Evolutionary conservation across 768 basidiomycete genomes (phyloP), one percentile per base, ranked within the genome.

Genomic region (Mycena alexandri): DNA sequence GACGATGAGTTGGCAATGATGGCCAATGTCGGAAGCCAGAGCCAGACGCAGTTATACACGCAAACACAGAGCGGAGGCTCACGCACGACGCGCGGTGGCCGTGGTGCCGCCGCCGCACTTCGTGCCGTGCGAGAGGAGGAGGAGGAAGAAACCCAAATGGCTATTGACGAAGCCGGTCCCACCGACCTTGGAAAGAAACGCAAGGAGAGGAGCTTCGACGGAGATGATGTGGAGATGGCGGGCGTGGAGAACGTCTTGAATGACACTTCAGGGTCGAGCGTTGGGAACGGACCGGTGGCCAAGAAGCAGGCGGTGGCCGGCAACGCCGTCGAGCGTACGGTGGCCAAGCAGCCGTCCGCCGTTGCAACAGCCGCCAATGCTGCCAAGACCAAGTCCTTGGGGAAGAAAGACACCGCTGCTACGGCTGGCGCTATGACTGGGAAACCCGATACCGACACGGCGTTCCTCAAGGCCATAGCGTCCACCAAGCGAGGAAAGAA

Each of bases 401-500:
- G 52, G 13, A 69, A 65, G 46, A 61, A 69, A 57, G 68, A 41
- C 16, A 52, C 57, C 47, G 59, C 69, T 19, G 52, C 58, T 51
- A 16, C 69, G 16, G 61, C 75, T 38, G 84, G 84, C 19, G 79
- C 81, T 14, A 73, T 76, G 0, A 75, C 81, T 0, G 85, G 85
- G 6, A 81, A 86, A 71, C 87, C 85, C 0, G 93, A 94, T 73
- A 87, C 80, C n/a, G 92, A 93, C 70, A 80, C 79, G 1, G 86
- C 83, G 0, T 93, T 93, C 74, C 79, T 93, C 33, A 90, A 88
- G 65, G 93, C 93, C 0, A 80, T 94, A 29, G 91, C 92, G 11
- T 91, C 91, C 1, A 90, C 81, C 22, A 93, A 92, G 72, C 83
- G 84, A 21, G 90, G 88, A 1, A 92, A 90, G 81, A 89, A 85